A percentile compares a stretch with the other conserved stretches of the same genome.
Conservation (phyloP, 2,329 filamentous ascomycete genomes). For the Alternaria panax region DNA sequence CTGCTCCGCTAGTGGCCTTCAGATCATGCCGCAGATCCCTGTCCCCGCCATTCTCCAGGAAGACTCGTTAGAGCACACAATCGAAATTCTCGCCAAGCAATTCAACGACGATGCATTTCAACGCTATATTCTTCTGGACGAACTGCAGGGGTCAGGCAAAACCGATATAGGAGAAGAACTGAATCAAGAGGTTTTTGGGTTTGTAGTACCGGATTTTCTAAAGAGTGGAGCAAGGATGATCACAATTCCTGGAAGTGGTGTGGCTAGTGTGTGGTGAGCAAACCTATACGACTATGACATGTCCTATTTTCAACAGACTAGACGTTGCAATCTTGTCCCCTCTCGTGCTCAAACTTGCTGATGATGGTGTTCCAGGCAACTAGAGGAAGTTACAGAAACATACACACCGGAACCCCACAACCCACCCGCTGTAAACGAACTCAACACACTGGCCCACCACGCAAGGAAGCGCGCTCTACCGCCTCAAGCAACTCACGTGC, state of each 20-base stretch:
- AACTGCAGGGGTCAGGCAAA: neutral
- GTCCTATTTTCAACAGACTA: neutral
- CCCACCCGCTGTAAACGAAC: conserved; percentile 2
- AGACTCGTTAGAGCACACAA: conserved; percentile 13
- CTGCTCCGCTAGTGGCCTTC: neutral
- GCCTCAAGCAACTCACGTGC: neutral
- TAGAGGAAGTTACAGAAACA: neutral
- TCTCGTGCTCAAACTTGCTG: neutral
- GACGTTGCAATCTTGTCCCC: neutral
- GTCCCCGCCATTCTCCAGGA: conserved; percentile 6
- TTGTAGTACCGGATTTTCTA: neutral
- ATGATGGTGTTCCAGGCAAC: neutral
- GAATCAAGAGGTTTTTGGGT: conserved; percentile 7
- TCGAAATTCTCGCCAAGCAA: conserved; percentile 9
- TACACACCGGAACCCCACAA: neutral
- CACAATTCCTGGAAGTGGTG: conserved; percentile 9
- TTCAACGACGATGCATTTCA: conserved; percentile 12
- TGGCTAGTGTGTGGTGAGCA: conserved; percentile 16
- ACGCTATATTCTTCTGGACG: conserved; percentile 6
- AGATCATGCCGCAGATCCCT: conserved; percentile 3
- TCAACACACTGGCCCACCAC: neutral
- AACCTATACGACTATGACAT: neutral
- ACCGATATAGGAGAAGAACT: neutral
- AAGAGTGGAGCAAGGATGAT: conserved; percentile 6
- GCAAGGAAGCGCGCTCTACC: neutral